phyloP scores from a whole-genome alignment of 2,329 filamentous ascomycete genomes.

The Alternaria triticina region DNA sequence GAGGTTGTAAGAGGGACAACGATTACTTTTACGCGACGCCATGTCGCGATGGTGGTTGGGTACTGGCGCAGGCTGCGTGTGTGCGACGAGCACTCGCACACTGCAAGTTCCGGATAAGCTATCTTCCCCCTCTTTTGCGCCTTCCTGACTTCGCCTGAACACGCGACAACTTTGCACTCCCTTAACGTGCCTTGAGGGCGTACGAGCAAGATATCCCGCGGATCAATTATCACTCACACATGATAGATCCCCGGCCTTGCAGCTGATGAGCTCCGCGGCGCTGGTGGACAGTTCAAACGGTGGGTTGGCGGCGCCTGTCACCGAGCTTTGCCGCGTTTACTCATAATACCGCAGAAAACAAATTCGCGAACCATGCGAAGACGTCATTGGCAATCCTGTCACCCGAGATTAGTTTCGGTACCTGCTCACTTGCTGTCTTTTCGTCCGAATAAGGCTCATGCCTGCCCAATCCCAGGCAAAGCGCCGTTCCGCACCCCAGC shows the following conservation, averaged over 20 bases:
- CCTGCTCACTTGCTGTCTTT: not conserved
- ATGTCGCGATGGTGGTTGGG: slow-evolving; percentile 17
- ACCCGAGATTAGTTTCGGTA: slow-evolving; percentile 1
- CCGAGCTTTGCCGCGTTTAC: slow-evolving; percentile 1
- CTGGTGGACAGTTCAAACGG: slow-evolving; percentile 3
- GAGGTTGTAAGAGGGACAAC: not conserved
- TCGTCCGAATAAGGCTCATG: slow-evolving; percentile 23
- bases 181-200: not conserved
- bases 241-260: not conserved
- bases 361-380: slow-evolving; percentile 5
- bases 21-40: slow-evolving; percentile 3
- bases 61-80: not conserved
- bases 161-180: slow-evolving; percentile 5
- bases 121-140: slow-evolving; percentile 13
- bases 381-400: slow-evolving; percentile 1
- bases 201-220: not conserved
- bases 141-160: slow-evolving; percentile 1
- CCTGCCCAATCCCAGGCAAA: slow-evolving; percentile 34
- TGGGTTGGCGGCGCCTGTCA: slow-evolving; percentile 1
- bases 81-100: not conserved
- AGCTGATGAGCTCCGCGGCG: slow-evolving; percentile 3
- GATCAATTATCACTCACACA: not conserved
- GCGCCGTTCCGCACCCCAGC: slow-evolving; percentile 28
- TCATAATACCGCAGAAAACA: not conserved
- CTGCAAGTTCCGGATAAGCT: slow-evolving; percentile 13